Base-by-base conservation (phyloP, 495 filamentous ascomycete genomes). In the Penicillium dipodomyicola region DNA sequence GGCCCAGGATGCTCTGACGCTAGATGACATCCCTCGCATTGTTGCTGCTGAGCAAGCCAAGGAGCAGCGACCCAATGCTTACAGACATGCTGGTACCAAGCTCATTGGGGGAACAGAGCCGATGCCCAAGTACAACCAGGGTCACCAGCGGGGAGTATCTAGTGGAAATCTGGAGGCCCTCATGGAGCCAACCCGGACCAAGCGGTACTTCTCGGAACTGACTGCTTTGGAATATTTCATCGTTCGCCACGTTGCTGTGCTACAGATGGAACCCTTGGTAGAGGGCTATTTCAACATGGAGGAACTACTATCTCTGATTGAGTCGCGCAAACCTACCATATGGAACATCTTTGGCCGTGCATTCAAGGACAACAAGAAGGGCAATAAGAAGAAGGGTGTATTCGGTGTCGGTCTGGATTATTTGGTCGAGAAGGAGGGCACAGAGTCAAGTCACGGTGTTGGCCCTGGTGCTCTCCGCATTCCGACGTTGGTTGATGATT, bases 261-360 rank as follows among this genome's bases (percentile, higher is more conserved):
- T 97, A 42, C 92, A 90, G 1, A 96, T 99, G 89, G 91, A 96
- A 63, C 92, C 94, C 0, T 79, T 97, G 72, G 77, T 97, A 20
- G 91, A 96, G 57, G 87, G 86, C 14, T 83, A 93, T 61, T 97
- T 97, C 74, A 90, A 88, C 19, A 80, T 97, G 63, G 95, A 97
- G 59, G 95, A 99, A 67, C 76, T 99, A n/a, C 81, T 99, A 11
- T 86, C 89, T 49, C 81, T 99, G 32, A 97, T 99, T 50, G 95
- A 97, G 67, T 92, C 90, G 15, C 87, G 87, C 61, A 94, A 96
- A 65, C 86, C 89, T 10, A 97, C 88, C 3, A 96, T 97, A 74
- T 99, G 94, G 94, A 90, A 90, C 61, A 96, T 96, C 64, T 96
- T 97, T 56, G 93, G 93, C 49, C 96, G 96, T 64, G 93, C 92